Evolutionary conservation across 2,329 filamentous ascomycete genomes (phyloP), one percentile per base, ranked within the genome.

Genomic region (Chaetomium strumarium): DNA sequence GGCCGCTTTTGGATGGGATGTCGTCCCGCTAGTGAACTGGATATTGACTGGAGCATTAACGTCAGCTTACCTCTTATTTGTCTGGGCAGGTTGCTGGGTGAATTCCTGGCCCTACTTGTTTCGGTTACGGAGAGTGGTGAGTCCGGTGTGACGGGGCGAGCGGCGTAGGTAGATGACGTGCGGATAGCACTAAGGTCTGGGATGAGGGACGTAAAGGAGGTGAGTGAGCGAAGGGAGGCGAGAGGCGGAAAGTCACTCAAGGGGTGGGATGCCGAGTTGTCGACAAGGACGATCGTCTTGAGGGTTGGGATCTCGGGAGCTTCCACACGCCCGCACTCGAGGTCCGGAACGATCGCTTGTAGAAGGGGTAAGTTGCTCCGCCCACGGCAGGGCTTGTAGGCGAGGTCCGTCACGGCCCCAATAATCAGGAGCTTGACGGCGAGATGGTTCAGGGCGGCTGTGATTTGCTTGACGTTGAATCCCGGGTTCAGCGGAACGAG

Each of bases 11-110:
- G 91, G 92, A 63, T 80, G 76, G 0, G 88, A 88, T 0, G 93
- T 97, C 0, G 93, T 97, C n/a, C 92, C 93, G 0, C 86, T 92
- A 0, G 93, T 99, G 72, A 97, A 97, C 68, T 97, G 92, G 58
- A 97, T 96, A 66, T 96, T 97, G 60, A 95, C 41, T 85, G 2
- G 16, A 5, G 9, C 2, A n/a, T 11, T 29, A 20, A n/a, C 6
- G n/a, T 47, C 34, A 39, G 36, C 13, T 5, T 36, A 3, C 10
- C 17, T 10, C 10, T 17, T 17, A n/a, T 29, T 33, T 17, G 4
- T 7, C n/a, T 43, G 14, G n/a, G 40, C 4, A 24, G 24, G 24
- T 24, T 24, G 4, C 24, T 24, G 7, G 24, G 24, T 24, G 7
- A 7, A 24, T 24, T 24, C 24, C 24, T 24, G 24, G 24, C 24